A percentile compares a stretch with the other conserved stretches of the same genome.
phyloP scores from a whole-genome alignment of 2,329 filamentous ascomycete species.

The Blastomyces parvus region DNA sequence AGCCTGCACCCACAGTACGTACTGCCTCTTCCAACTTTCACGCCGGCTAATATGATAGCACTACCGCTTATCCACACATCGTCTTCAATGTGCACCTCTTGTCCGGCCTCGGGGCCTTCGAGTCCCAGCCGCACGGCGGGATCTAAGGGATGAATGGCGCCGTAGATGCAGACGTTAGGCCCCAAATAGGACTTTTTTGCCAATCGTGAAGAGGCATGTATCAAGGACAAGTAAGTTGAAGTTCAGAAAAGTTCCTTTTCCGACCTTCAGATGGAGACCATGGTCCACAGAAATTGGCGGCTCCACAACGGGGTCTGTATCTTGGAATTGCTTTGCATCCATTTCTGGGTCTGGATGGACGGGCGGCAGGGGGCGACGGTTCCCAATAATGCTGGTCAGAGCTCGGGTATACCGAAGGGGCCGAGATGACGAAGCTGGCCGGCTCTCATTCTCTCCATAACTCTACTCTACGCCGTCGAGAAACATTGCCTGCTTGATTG shows the following conservation, averaged over 20 bases:
- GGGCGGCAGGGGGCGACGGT: conserved; percentile 55
- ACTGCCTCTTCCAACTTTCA: conserved; percentile 64
- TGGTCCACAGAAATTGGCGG: conserved; percentile 64
- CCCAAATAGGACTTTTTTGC: conserved; percentile 67
- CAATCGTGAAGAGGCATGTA: conserved; percentile 63
- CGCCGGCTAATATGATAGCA: conserved; percentile 60
- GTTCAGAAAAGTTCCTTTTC: conserved; percentile 64
- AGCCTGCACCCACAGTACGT: conserved; percentile 70
- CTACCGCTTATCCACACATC: conserved; percentile 74
- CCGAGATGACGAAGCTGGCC: not conserved
- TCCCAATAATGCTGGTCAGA: conserved; percentile 48
- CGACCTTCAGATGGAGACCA: conserved; percentile 62
- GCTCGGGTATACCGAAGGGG: too few relatives aligned
- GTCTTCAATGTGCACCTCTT: conserved; percentile 62
- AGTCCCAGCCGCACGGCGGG: conserved; percentile 62
- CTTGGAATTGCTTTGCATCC: conserved; percentile 55
- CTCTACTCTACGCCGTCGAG: conserved; percentile 53
- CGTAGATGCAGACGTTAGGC: conserved; percentile 66
- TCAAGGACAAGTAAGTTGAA: conserved; percentile 67
- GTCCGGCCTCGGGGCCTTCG: conserved; percentile 62
- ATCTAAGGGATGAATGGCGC: conserved; percentile 66
- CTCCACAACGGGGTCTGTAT: conserved; percentile 58
- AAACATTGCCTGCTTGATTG: conserved; percentile 48
- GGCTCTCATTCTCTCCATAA: conserved; percentile 59
- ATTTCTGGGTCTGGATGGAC: conserved; percentile 47